Evolutionary conservation across 768 basidiomycete genomes (phyloP).

Genomic region (Russula olivacea): DNA sequence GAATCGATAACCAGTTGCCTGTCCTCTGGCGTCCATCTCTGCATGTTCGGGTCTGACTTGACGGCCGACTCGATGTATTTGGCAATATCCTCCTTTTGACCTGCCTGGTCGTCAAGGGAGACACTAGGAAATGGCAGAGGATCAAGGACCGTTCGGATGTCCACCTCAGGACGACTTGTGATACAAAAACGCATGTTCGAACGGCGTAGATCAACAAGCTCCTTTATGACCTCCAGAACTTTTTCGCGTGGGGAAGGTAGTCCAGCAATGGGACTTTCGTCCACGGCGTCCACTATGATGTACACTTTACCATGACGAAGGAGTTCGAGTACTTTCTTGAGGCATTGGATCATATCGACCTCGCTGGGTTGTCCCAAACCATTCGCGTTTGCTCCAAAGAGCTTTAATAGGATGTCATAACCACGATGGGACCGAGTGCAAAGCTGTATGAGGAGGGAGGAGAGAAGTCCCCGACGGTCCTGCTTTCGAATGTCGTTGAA

Average conservation of each 20-base stretch:
- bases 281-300: constrained; percentile 2
- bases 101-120: not conserved
- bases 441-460: constrained; percentile 2
- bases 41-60: not conserved
- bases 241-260: not conserved
- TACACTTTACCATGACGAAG: not conserved
- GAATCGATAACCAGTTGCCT: not conserved
- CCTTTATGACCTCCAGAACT: not conserved
- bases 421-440: not conserved
- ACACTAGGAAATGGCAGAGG: not conserved
- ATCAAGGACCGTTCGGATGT: not conserved
- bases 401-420: not conserved
- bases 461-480: not conserved
- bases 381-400: not conserved
- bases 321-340: not conserved
- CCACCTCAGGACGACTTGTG: not conserved
- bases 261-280: constrained; percentile 4
- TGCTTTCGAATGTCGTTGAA: not conserved
- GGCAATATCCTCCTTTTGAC: not conserved
- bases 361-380: not conserved
- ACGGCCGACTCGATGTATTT: not conserved
- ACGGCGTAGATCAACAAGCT: not conserved
- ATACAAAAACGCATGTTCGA: not conserved
- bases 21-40: not conserved
- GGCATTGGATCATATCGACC: not conserved